phyloP scores from a whole-genome alignment of 495 filamentous ascomycete genomes.

The Hyaloscypha bicolor region DNA sequence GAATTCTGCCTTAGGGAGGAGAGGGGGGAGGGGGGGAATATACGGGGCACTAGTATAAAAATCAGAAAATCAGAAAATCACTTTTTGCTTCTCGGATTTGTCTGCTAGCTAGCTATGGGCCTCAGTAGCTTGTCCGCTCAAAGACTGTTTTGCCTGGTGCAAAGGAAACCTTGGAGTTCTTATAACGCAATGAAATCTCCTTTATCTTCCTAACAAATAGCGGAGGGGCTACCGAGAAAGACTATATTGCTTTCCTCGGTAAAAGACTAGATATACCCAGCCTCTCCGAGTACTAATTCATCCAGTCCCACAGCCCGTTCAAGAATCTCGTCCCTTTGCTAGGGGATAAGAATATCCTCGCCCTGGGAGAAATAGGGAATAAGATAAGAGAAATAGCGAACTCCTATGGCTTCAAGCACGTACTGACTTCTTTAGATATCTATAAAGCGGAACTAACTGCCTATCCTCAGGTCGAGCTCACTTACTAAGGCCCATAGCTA shows the following conservation, averaged over 20 bases:
- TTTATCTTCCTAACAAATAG: conserved; percentile 88
- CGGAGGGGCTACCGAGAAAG: conserved; percentile 72
- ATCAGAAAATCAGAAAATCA: too few species aligned
- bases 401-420: conserved; percentile 79
- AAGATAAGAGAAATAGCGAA: conserved; percentile 74
- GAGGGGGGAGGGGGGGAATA: too few species aligned
- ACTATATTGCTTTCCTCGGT: conserved; percentile 68
- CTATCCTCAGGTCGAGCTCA: conserved; percentile 73
- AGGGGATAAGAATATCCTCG: conserved; percentile 71
- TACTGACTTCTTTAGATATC: conserved; percentile 82
- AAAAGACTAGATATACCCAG: conserved; percentile 48
- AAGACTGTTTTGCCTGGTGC: conserved; percentile 76
- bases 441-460: conserved; percentile 66
- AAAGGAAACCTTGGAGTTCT: conserved; percentile 63
- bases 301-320: conserved; percentile 85
- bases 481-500: too few species aligned
- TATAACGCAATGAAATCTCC: conserved; percentile 68
- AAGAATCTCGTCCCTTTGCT: conserved; percentile 49
- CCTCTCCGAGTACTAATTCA: conserved; percentile 52
- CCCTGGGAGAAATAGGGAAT: conserved; percentile 76
- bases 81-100: too few species aligned
- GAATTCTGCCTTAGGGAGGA: too few species aligned
- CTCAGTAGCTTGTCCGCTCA: conserved; percentile 77
- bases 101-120: too few species aligned
- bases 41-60: too few species aligned